Conservation (phyloP, 176 grass and related monocot species). For the Avena insularis region DNA sequence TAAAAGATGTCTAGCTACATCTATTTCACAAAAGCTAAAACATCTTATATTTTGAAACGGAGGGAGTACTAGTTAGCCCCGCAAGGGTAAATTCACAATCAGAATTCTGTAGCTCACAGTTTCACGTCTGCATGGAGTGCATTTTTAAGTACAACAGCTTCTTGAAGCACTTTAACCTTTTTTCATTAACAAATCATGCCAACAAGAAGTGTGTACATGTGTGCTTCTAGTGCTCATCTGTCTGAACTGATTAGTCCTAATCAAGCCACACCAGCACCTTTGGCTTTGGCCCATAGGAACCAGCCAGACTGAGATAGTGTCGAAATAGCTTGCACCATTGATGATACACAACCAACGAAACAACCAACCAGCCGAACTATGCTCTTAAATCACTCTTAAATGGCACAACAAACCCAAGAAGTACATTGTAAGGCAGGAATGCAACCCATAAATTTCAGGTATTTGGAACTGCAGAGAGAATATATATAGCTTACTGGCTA, state of each 20-base stretch:
- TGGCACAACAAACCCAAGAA: background rate
- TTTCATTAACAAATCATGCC: background rate
- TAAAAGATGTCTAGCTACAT: too few species aligned
- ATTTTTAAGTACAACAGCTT: background rate
- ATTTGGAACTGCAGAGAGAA: background rate
- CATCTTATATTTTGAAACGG: too few species aligned
- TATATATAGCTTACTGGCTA: conserved; percentile 15
- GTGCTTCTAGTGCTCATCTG: too few species aligned
- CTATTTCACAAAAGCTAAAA: too few species aligned
- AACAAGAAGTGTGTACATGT: background rate
- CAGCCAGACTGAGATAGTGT: conserved; percentile 23
- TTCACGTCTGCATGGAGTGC: too few species aligned
- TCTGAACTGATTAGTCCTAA: background rate
- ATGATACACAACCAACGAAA: background rate
- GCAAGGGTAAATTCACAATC: background rate
- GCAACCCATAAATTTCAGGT: background rate
- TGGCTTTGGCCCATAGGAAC: background rate
- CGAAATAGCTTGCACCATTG: too few species aligned
- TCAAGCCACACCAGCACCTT: background rate
- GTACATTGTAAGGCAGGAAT: background rate
- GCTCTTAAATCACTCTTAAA: background rate
- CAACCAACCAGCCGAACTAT: background rate
- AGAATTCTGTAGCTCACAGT: background rate
- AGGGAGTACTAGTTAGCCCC: background rate
- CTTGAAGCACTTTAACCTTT: background rate